Evolutionary conservation across 345 rosid species (phyloP), one percentile per base, ranked within the genome.

Genomic region (Tarenaya hassleriana): DNA sequence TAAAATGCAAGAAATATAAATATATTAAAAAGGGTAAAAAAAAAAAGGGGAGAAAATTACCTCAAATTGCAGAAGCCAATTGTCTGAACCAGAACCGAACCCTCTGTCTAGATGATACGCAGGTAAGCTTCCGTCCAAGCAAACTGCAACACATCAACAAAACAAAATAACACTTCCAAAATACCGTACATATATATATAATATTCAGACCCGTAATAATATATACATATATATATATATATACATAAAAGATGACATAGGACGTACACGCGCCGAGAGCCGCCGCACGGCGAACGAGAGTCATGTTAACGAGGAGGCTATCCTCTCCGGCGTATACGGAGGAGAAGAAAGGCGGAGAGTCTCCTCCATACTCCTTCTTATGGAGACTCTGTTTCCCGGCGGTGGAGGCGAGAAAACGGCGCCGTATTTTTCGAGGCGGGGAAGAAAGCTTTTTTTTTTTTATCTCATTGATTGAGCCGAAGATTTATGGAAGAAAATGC

Each of bases 101-200:
- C 98, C 98, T 68, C 69, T 73, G 72, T 82, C 74, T 18, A 82
- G 62, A 66, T 91, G 82, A 61, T 91, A 91, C 12, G 87, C 98
- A 3, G 98, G 98, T 67, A 68, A 75, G 71, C 96, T 91, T n/a
- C 96, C 98, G 32, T 87, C 98, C 82, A 91, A 73, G 73, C 96
- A 91, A 69, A 78, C 95, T 86, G 41, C 38, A 58, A 56, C 34
- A 21, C n/a, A n/a, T n/a, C n/a, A n/a, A n/a, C n/a, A n/a, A n/a
- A n/a, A n/a, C n/a, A n/a, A n/a, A n/a, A n/a, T n/a, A n/a, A n/a
- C n/a, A n/a, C n/a, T n/a, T n/a, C n/a, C n/a, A n/a, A n/a, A n/a
- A n/a, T n/a, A n/a, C n/a, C n/a, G 6, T 9, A n/a, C 3, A 48
- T 0, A 43, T 2, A 19, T 16, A 52, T 16, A 31, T 5, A 11